A percentile compares a stretch with the other conserved stretches of the same genome.
Evolutionary conservation across 179 eudicot genomes (phyloP).

Genomic region (Beta lomatogona): DNA sequence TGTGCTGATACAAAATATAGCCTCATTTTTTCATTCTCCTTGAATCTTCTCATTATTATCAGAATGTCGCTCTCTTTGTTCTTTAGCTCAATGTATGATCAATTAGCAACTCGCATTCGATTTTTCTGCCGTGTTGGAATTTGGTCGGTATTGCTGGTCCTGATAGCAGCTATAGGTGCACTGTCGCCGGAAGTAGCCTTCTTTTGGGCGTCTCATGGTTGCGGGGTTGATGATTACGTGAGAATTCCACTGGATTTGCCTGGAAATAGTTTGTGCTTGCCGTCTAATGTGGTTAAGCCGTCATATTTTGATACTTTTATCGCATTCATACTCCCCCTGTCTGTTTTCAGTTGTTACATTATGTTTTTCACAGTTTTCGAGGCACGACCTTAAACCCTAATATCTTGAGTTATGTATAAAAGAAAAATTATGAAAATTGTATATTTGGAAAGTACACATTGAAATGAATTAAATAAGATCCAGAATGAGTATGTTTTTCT

Average conservation of each 20-base stretch:
- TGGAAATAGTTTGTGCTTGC: constrained; percentile 23
- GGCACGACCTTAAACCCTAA: too few species aligned
- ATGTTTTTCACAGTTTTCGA: too few species aligned
- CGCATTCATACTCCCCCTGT: neutral
- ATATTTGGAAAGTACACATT: too few species aligned
- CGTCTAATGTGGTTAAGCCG: constrained; percentile 6
- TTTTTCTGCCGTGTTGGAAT: constrained; percentile 3
- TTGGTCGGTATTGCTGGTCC: neutral
- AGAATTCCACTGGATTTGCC: constrained; percentile 26
- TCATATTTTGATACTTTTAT: constrained; percentile 15
- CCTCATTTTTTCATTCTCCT: neutral
- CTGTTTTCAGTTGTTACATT: too few species aligned
- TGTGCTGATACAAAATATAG: neutral
- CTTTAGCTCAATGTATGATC: neutral
- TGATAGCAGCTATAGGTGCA: neutral
- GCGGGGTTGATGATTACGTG: neutral
- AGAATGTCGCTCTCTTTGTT: constrained; percentile 3
- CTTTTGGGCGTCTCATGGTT: constrained; percentile 1
- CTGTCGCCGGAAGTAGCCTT: constrained; percentile 17
- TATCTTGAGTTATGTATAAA: too few species aligned
- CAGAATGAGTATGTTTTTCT: too few species aligned
- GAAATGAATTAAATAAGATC: too few species aligned
- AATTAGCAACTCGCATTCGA: neutral
- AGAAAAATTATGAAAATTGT: too few species aligned
- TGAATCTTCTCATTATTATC: neutral